Base-by-base conservation (phyloP, 2,329 filamentous ascomycete genomes). In the Fusarium sp. region DNA sequence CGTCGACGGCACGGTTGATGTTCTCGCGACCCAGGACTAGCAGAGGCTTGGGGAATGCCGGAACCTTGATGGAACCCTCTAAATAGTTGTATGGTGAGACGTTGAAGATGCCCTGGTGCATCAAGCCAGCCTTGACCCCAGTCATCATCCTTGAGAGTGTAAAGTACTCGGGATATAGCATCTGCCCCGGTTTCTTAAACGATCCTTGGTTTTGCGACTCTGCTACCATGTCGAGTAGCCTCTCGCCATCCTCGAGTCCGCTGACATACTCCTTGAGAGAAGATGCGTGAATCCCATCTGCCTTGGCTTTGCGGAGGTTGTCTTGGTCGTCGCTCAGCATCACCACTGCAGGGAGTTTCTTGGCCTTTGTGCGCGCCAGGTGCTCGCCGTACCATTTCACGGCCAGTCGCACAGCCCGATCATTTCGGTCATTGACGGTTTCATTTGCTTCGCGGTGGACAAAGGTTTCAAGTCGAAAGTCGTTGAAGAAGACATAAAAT, bases 401-500 rank as follows among this genome's bases (percentile, higher is more conserved):
- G 2, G 95, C 93, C 73, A 86, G 88, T 51, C 96, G 87, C 29
- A 99, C 93, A 46, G 96, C 93, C 67, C 94, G 89, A 79, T 99
- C 96, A 76, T 99, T 99, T 59, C 96, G 88, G 79, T 99, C 96
- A 78, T 99, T 99, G 80, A 99, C 96, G 3, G 88, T 91, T 82
- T 99, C 96, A 36, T 92, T 90, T 6, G 85, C 80, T 18, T 90
- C 86, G 67, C 96, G 87, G 27, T 86, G 82, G 51, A 97, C 88
- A 76, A 97, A 92, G 0, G 96, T 99, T 79, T 99, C 96, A 38
- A 94, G 84, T 56, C 95, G 88, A 77, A 99, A 99, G 75, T 99
- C 96, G 79, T 99, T 99, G 87, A 98, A 98, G 79, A 99, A 99
- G 57, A 99, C 93, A 77, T 98, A 97, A 78, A 97, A 98, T 59